These are phyloP conservation scores for Neopestalotiopsis sp. DNA, from an alignment of 2,329 filamentous ascomycete genomes.

Conservation along the genomic window DNA sequence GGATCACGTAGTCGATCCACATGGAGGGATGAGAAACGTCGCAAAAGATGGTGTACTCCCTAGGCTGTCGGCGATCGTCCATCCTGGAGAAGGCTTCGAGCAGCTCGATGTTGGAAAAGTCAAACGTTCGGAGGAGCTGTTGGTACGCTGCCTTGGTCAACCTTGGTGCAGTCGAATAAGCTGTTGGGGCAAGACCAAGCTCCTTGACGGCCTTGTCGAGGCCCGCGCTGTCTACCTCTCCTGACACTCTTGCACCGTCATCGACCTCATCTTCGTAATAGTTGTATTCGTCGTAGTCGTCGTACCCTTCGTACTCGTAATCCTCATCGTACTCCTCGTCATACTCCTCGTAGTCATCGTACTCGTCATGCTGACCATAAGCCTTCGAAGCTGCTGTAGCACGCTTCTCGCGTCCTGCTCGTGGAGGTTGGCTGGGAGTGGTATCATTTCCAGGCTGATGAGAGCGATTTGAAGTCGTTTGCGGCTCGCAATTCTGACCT, in stretches of 20 bases:
- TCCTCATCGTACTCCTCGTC: too few species aligned
- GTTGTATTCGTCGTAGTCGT: too few species aligned
- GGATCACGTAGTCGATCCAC: slow-evolving; percentile 2
- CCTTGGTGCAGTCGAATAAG: background rate
- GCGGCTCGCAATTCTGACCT: too few species aligned
- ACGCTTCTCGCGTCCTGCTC: too few species aligned
- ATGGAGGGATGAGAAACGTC: background rate
- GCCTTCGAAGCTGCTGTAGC: too few species aligned
- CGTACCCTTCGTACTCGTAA: too few species aligned
- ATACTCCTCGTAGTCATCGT: too few species aligned
- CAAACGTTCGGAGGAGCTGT: background rate
- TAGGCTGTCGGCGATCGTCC: background rate
- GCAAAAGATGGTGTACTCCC: slow-evolving; percentile 2
- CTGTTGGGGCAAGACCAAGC: background rate
- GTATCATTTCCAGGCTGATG: too few species aligned
- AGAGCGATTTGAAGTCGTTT: too few species aligned
- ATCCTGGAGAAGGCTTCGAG: background rate
- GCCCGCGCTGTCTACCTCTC: background rate
- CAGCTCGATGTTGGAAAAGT: background rate
- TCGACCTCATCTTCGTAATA: too few species aligned
- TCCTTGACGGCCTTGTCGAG: background rate
- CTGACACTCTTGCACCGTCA: background rate
- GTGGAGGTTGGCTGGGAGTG: too few species aligned
- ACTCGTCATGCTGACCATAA: too few species aligned
- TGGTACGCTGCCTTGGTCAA: background rate